phyloP scores from a whole-genome alignment of 73 alveolate species.

The Symbiodinium natans region DNA sequence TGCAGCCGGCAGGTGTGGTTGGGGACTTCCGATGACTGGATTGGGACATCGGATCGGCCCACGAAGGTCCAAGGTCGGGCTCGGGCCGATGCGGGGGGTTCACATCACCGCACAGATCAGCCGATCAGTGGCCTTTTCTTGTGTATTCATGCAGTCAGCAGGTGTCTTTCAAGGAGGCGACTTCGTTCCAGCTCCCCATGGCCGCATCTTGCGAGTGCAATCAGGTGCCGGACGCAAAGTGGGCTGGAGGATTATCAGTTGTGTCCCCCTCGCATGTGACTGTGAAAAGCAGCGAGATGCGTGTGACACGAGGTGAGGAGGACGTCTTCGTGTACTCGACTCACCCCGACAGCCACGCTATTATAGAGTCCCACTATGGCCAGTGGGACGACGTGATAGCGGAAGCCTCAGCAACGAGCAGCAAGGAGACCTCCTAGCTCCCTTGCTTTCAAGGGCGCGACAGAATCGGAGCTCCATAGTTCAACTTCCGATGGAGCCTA shows the following conservation, averaged over 20 bases:
- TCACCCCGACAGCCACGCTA: conserved; percentile 36
- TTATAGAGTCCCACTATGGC: conserved; percentile 63
- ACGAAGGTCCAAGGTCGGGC: conserved; percentile 60
- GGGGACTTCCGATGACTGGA: conserved; percentile 87
- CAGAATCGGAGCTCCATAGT: background rate
- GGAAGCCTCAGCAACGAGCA: background rate
- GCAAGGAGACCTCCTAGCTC: background rate
- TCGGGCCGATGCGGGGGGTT: background rate
- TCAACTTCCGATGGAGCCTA: conserved; percentile 80
- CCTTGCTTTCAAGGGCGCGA: background rate
- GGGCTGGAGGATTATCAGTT: background rate
- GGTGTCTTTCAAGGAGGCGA: conserved; percentile 8
- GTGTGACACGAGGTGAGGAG: conserved; percentile 28
- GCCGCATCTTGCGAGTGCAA: conserved; percentile 63
- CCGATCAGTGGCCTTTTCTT: no score
- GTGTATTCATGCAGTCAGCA: no score
- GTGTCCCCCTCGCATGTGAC: background rate
- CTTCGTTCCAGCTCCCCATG: conserved; percentile 28
- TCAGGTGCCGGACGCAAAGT: background rate
- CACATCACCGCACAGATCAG: background rate
- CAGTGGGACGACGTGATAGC: conserved; percentile 39
- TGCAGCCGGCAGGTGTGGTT: conserved; percentile 20
- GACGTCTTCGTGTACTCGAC: conserved; percentile 75
- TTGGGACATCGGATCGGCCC: conserved; percentile 71
- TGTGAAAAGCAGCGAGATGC: background rate